A percentile compares a stretch with the other conserved stretches of the same genome.
Evolutionary conservation across 495 filamentous ascomycete species (phyloP).

Genomic region (Xylaria bambusicola): DNA sequence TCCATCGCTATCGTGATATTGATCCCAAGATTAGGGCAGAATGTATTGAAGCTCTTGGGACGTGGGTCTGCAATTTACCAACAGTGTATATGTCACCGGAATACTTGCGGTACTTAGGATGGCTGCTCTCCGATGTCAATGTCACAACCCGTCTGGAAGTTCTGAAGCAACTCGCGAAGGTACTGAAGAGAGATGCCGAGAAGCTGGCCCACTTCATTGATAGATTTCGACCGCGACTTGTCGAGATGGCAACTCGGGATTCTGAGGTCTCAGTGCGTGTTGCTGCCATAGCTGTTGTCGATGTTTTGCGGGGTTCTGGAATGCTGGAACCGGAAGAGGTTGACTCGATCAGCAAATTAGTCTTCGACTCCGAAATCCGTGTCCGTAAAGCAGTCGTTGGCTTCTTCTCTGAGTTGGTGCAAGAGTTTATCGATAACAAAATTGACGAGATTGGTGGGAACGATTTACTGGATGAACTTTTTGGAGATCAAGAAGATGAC

Average conservation of each 20-base stretch:
- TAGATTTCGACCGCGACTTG: conserved; percentile 79
- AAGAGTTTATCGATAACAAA: conserved; percentile 76
- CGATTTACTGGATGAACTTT: conserved; percentile 61
- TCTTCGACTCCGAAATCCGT: conserved; percentile 82
- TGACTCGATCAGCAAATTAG: conserved; percentile 76
- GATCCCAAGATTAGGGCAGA: conserved; percentile 84
- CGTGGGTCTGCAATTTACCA: conserved; percentile 82
- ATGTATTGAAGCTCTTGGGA: conserved; percentile 78
- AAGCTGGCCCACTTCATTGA: conserved; percentile 87
- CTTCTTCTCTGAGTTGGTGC: conserved; percentile 85
- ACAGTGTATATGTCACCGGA: conserved; percentile 83
- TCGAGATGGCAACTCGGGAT: conserved; percentile 89
- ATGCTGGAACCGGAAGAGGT: conserved; percentile 89
- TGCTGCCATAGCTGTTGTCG: conserved; percentile 74
- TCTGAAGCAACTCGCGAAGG: conserved; percentile 72
- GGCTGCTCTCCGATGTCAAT: conserved; percentile 82
- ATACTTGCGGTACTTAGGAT: conserved; percentile 91
- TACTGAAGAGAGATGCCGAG: conserved; percentile 77
- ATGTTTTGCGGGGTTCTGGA: conserved; percentile 77
- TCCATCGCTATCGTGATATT: conserved; percentile 92
- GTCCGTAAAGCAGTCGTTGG: conserved; percentile 83
- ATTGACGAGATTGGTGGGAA: conserved; percentile 78
- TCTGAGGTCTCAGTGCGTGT: conserved; percentile 75
- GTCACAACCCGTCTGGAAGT: conserved; percentile 71
- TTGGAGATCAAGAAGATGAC: conserved; percentile 72